Base-by-base conservation (phyloP, 75 land plant species). In the Cunninghamia lanceolata region DNA sequence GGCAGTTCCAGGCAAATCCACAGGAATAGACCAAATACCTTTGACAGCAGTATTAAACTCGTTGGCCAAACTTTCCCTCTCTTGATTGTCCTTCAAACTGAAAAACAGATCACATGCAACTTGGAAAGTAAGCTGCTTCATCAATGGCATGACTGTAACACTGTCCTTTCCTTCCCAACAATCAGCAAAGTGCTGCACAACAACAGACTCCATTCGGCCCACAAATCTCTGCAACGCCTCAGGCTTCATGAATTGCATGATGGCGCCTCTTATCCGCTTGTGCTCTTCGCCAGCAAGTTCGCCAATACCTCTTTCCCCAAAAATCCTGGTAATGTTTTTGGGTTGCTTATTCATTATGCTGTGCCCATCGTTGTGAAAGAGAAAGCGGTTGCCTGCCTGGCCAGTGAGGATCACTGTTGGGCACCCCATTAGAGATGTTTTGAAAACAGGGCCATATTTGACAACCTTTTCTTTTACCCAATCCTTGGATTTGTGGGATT, bases 381-480 rank as follows among this genome's bases (percentile, higher is more conserved):
- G 16, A 82, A 93, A 87, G 86, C 90, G 92, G 91, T 94, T 95
- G 28, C 95, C 95, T 28, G 89, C 91, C n/a, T 86, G 91, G 1
- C 90, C 93, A 34, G 84, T 47, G 16, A 94, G 70, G 38, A 92
- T 85, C 84, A 94, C 91, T 3, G 89, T 83, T 14, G 93, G 90
- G 15, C 16, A 84, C 2, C 92, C 90, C 50, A 94, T 89, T 4
- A 95, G 83, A 82, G 74, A 53, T 9, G 95, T 90, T 87, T 91
- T 95, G 54, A 92, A 94, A 6, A 92, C 46, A 1, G 91, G 89
- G 2, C 91, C 92, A 83, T 94, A 92, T 74, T 87, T 88, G 2
- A 52, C 70, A 1, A 85, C 78, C 46, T 89, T 86, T 28, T 88
- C 78, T 5, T 82, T 66, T 1, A 90, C 54, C 92, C 93, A 94